Percentiles rank a stretch among this genome's conserved stretches.
Evolutionary conservation across 768 basidiomycete species (phyloP).

Genomic region (Serendipita sp.): DNA sequence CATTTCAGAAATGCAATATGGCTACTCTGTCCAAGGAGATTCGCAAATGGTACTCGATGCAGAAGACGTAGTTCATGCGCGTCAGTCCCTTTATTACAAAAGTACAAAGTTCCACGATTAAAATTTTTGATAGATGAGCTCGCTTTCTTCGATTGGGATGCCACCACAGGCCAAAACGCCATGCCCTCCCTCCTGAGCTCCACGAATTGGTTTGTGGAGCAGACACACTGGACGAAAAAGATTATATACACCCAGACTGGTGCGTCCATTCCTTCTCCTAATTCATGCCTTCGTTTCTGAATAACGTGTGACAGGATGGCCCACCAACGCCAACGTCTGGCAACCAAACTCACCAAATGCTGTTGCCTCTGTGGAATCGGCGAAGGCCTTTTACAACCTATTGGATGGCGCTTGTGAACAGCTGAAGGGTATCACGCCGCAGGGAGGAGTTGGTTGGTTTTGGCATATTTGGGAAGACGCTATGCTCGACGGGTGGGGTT

Average conservation of each 20-base stretch:
- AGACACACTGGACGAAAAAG: neutral
- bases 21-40: conserved; percentile 9
- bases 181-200: neutral
- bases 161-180: conserved; percentile 7
- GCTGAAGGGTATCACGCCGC: conserved; percentile 5
- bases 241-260: conserved; percentile 2
- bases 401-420: conserved; percentile 12
- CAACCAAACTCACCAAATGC: conserved; percentile 12
- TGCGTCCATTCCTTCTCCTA: neutral
- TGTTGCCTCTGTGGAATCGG: conserved; percentile 11
- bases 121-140: conserved; percentile 4
- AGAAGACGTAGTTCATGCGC: conserved; percentile 12
- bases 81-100: conserved; percentile 7
- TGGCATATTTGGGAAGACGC: conserved; percentile 11
- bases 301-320: conserved; percentile 13
- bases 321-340: conserved; percentile 13
- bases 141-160: conserved; percentile 10
- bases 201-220: neutral
- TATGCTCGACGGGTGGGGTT: conserved; percentile 12
- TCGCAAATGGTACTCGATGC: conserved; percentile 9
- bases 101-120: neutral
- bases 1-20: conserved; percentile 14
- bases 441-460: conserved; percentile 12
- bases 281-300: neutral
- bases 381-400: conserved; percentile 12